phyloP scores from a whole-genome alignment of 257 asterid genomes.

The Fraxinus anomala region DNA sequence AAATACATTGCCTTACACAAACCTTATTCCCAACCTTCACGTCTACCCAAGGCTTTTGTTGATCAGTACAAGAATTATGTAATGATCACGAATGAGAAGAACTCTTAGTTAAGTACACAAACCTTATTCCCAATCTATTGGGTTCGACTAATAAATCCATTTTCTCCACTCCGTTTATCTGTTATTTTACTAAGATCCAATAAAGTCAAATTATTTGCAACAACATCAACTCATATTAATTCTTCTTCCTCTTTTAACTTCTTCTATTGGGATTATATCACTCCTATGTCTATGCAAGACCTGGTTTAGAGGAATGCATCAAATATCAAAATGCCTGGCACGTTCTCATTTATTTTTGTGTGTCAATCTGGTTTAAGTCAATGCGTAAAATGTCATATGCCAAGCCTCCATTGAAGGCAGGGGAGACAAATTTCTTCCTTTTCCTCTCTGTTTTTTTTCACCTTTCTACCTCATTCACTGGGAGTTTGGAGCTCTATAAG shows the following conservation, averaged over 20 bases:
- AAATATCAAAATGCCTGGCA: background rate
- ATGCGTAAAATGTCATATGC: background rate
- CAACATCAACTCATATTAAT: background rate
- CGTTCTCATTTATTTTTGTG: background rate
- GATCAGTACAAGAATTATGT: constrained; percentile 3
- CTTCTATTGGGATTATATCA: background rate
- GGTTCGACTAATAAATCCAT: background rate
- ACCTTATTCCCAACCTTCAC: too few relatives aligned
- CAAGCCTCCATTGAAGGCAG: background rate
- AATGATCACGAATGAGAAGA: background rate
- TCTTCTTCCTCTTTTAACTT: background rate
- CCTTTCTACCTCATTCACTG: background rate
- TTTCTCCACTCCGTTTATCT: background rate
- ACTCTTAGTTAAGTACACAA: background rate
- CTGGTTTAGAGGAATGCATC: background rate
- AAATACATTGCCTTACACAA: background rate
- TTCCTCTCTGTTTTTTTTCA: background rate
- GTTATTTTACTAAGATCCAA: background rate
- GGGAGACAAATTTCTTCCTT: background rate
- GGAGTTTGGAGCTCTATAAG: constrained; percentile 3
- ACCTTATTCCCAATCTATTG: background rate
- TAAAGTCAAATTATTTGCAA: background rate
- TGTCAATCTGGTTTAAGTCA: background rate
- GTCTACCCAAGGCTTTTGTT: background rate
- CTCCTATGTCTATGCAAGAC: background rate